Evolutionary conservation across 176 grass and related monocot species (phyloP), one percentile per base, ranked within the genome.

Genomic region (Bolboschoenus planiculmis): DNA sequence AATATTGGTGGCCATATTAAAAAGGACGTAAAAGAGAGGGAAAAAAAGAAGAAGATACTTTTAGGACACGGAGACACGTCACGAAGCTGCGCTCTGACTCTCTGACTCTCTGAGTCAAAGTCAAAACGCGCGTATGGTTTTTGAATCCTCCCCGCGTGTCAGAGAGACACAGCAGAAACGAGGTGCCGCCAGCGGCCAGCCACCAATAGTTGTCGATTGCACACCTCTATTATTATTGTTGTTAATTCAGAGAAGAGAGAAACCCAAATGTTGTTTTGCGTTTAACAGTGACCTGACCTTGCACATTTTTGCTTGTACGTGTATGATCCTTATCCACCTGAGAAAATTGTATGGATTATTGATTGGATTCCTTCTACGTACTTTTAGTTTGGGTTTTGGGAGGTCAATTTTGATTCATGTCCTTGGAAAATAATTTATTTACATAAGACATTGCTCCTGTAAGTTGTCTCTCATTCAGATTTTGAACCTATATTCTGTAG

Each of bases 261-360:
- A n/a, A n/a, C n/a, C n/a, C n/a, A n/a, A 50, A 50, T 50, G 47
- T 50, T 50, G 7, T 27, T n/a, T n/a, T n/a, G n/a, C n/a, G n/a
- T n/a, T n/a, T n/a, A n/a, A n/a, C n/a, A n/a, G n/a, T n/a, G n/a
- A n/a, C n/a, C n/a, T n/a, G n/a, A n/a, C n/a, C n/a, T n/a, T n/a
- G n/a, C n/a, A n/a, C n/a, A n/a, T n/a, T n/a, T n/a, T n/a, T n/a
- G n/a, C n/a, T n/a, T n/a, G n/a, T n/a, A n/a, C n/a, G n/a, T n/a
- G n/a, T n/a, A n/a, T n/a, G n/a, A 71, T 71, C 18, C 66, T 71
- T 71, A 44, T 71, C 66, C 61, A 34, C 61, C 11, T 64, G 61
- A 64, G 30, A 61, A 60, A 61, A 30, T 29, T 29, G 29, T 13
- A 14, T n/a, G n/a, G n/a, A n/a, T n/a, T n/a, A n/a, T n/a, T n/a